These are phyloP conservation scores for Hondaea fermentalgiana DNA, from an alignment of 108 stramenopile species.

Conservation along the genomic window DNA sequence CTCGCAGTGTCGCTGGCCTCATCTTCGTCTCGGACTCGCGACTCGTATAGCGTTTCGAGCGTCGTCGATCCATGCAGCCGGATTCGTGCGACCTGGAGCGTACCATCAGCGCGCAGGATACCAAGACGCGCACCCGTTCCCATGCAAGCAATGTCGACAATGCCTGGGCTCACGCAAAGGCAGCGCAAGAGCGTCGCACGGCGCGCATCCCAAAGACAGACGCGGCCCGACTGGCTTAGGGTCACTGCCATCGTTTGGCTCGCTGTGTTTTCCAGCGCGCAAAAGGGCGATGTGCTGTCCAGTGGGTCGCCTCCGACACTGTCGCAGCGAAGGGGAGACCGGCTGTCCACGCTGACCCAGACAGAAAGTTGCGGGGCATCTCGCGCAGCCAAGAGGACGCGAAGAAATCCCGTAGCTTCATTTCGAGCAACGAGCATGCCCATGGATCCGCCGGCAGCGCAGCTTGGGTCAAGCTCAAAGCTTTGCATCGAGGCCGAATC, in stretches of 20 bases:
- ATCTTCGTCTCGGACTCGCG: neutral
- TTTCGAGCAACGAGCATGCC: neutral
- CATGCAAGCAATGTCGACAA: neutral
- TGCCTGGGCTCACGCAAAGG: neutral
- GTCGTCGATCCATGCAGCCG: neutral
- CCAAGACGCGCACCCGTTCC: neutral
- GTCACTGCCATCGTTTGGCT: neutral
- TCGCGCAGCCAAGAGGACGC: neutral
- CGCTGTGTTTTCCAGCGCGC: neutral
- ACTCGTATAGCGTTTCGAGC: neutral
- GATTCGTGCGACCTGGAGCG: neutral
- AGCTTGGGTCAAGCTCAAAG: neutral
- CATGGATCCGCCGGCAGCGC: neutral
- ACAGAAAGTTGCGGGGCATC: neutral
- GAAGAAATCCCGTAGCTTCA: neutral
- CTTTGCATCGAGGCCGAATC: neutral
- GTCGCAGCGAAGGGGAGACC: neutral
- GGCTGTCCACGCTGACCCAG: neutral
- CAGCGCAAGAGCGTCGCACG: neutral
- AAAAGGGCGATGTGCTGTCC: neutral
- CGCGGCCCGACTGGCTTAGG: neutral
- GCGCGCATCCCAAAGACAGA: neutral
- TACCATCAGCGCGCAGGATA: neutral
- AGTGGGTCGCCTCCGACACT: neutral
- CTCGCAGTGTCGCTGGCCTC: neutral